phyloP scores from a whole-genome alignment of 257 asterid genomes.

The Sherardia arvensis region DNA sequence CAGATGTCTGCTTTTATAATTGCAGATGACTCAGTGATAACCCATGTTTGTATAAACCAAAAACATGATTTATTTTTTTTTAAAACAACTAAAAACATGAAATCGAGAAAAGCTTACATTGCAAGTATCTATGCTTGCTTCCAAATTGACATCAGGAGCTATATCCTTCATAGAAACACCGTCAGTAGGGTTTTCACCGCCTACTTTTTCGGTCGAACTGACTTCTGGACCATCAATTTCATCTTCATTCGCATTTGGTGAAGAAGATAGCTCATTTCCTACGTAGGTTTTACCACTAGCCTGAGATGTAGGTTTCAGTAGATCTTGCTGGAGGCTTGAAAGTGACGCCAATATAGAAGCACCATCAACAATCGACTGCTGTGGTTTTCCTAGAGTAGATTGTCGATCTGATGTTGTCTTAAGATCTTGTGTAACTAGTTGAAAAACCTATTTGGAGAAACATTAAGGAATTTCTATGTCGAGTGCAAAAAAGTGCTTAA shows the following conservation, averaged over 20 bases:
- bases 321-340: slow-evolving; percentile 53
- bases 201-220: slow-evolving; percentile 46
- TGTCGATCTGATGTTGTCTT: slow-evolving; percentile 65
- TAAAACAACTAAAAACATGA: not conserved
- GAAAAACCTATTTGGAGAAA: slow-evolving; percentile 47
- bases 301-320: slow-evolving; percentile 49
- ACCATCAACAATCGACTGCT: slow-evolving; percentile 68
- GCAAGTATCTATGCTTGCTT: slow-evolving; percentile 53
- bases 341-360: slow-evolving; percentile 93
- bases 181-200: slow-evolving; percentile 44
- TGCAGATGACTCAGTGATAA: not conserved
- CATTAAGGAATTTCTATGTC: slow-evolving; percentile 34
- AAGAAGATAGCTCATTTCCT: slow-evolving; percentile 47
- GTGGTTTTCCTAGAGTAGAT: slow-evolving; percentile 43
- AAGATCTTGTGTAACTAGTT: slow-evolving; percentile 52
- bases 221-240: slow-evolving; percentile 70
- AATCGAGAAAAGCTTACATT: slow-evolving; percentile 19
- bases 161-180: slow-evolving; percentile 42
- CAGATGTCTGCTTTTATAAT: slow-evolving; percentile 27
- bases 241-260: slow-evolving; percentile 56
- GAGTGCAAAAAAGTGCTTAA: slow-evolving; percentile 7
- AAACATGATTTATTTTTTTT: no score
- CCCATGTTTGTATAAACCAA: not conserved
- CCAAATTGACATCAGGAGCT: slow-evolving; percentile 44
- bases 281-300: slow-evolving; percentile 39